phyloP scores from a whole-genome alignment of 1,139 yeast genomes.

The Zygoascus sp. region DNA sequence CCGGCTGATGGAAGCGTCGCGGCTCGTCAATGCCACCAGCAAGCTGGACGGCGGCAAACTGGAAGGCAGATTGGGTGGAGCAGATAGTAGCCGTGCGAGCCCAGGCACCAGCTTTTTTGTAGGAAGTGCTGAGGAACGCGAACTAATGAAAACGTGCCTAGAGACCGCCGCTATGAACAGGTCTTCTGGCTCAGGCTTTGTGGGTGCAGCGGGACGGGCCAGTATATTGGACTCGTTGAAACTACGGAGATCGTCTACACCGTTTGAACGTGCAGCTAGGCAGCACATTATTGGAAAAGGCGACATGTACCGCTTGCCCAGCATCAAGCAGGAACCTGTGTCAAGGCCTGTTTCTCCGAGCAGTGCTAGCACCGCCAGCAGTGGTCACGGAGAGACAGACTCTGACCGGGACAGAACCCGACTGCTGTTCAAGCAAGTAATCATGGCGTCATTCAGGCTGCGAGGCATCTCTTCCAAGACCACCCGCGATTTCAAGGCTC shows the following conservation, averaged over 20 bases:
- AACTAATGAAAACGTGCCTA: background rate
- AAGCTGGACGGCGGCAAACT: background rate
- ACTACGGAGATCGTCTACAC: conserved; percentile 16
- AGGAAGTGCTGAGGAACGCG: background rate
- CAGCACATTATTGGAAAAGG: conserved; percentile 13
- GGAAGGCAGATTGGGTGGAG: background rate
- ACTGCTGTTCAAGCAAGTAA: conserved; percentile 28
- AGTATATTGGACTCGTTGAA: conserved; percentile 5
- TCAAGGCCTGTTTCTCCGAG: background rate
- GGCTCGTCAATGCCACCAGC: background rate
- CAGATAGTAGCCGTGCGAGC: too few relatives aligned
- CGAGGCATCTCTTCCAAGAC: conserved; percentile 29
- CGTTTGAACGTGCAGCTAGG: conserved; percentile 16
- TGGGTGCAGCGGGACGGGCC: background rate
- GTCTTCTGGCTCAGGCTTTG: background rate
- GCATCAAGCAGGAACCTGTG: conserved; percentile 12
- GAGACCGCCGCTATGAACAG: background rate
- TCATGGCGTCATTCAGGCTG: conserved; percentile 33
- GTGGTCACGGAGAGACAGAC: conserved; percentile 1
- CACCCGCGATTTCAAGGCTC: conserved; percentile 27
- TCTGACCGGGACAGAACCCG: conserved; percentile 16
- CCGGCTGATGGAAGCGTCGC: background rate
- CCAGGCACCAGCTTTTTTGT: too few relatives aligned
- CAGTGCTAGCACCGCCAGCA: too few relatives aligned
- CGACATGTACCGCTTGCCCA: conserved; percentile 13